These are phyloP conservation scores for Strigomonas galati DNA, from an alignment of 208 protist genomes.

Conservation along the genomic window DNA sequence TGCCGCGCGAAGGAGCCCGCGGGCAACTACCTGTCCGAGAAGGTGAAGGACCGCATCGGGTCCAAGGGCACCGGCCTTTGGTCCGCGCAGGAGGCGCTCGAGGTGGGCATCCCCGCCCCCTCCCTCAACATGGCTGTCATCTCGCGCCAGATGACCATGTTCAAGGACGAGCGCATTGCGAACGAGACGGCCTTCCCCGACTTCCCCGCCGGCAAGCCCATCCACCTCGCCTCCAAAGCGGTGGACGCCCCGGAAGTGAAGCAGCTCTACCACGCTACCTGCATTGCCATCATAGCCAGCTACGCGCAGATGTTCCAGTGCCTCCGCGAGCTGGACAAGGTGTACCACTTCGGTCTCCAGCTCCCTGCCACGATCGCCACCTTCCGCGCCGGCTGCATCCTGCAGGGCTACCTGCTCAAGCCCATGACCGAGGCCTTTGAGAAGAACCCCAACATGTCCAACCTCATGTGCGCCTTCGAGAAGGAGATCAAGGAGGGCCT, in stretches of 20 bases:
- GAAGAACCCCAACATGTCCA: constrained; percentile 78
- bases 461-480: constrained; percentile 84
- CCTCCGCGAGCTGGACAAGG: constrained; percentile 86
- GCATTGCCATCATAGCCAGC: constrained; percentile 80
- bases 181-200: constrained; percentile 51
- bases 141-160: constrained; percentile 90
- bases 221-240: constrained; percentile 44
- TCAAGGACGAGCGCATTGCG: constrained; percentile 89
- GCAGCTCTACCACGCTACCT: constrained; percentile 76
- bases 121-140: constrained; percentile 93
- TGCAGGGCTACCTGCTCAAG: constrained; percentile 82
- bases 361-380: constrained; percentile 88
- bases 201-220: constrained; percentile 17
- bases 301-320: constrained; percentile 94
- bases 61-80: constrained; percentile 98
- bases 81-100: constrained; percentile 94
- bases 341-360: constrained; percentile 84
- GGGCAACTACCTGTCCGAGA: constrained; percentile 89
- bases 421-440: constrained; percentile 90
- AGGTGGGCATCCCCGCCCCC: constrained; percentile 87
- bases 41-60: constrained; percentile 95
- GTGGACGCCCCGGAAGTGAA: constrained; percentile 51
- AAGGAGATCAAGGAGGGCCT: constrained; percentile 76
- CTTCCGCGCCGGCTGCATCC: constrained; percentile 90
- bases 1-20: constrained; percentile 89